Base-by-base conservation (phyloP, 305 asterid genomes). In the Rubia tinctorum region DNA sequence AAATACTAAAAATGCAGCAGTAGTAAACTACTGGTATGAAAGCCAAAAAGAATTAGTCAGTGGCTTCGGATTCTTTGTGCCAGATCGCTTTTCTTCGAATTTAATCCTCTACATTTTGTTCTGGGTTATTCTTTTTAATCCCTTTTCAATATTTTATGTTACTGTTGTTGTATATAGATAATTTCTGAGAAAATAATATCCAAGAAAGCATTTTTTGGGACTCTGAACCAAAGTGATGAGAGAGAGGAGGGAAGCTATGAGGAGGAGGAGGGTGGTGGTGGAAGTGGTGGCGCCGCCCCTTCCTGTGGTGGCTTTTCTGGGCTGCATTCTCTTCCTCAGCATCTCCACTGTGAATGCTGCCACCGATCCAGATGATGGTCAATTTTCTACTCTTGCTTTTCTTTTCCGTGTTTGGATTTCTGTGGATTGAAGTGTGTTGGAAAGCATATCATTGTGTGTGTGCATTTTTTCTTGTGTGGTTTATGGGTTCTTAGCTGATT, bases 281-380 rank as follows among this genome's bases (percentile, higher is more conserved):
- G 4, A 1, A 82, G 84, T 55, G 80, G 77, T 71, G 86, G 80
- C 13, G 25, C 62, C 83, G 76, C 37, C 30, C 2, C 30, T 27
- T 27, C 30, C 67, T 2, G 10, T 62, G 81, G 80, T 74, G 84
- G 86, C 80, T 76, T 72, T 93, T 64, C 81, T 90, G 82, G 80
- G 88, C 75, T 83, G 87, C 92, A 78, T 86, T 87, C 75, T 86
- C 30, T 39, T 81, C 0, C 73, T 51, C 45, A 67, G 71, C 45
- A 66, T 82, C 74, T 73, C 86, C 86, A 80, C 70, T 76, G 69
- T 76, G 75, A 86, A 79, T 80, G 99, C 95, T 60, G 91, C 77
- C 72, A 94, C 99, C 86, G 93, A 94, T 94, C 97, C 90, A 82
- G 77, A 73, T 72, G 97, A 94, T 78, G 95, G 97, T 94, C 55